A percentile compares a stretch with the other conserved stretches of the same genome.
phyloP scores from a whole-genome alignment of 1,284 basidiomycete species.

The Clitocybe nebularis region DNA sequence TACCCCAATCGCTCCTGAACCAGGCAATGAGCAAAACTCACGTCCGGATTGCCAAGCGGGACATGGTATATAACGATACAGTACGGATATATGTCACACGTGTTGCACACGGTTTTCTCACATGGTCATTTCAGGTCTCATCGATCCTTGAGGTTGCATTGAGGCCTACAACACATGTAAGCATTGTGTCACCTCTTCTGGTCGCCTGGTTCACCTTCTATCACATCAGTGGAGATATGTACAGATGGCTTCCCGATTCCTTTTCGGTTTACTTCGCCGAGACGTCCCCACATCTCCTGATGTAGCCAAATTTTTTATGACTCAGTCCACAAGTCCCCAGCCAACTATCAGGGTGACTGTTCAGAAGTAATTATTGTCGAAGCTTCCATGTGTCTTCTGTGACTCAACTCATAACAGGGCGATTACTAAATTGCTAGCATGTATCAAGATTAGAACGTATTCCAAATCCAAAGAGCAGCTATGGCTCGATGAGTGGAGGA shows the following conservation, averaged over 20 bases:
- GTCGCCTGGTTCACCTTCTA: constrained; percentile 3
- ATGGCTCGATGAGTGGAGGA: constrained; percentile 77
- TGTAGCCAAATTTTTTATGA: constrained; percentile 67
- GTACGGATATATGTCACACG: constrained; percentile 32
- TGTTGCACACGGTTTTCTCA: constrained; percentile 2
- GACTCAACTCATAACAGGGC: no score
- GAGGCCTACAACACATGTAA: constrained; percentile 67
- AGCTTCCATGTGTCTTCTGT: no score
- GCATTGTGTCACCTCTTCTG: constrained; percentile 21
- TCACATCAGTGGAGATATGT: constrained; percentile 82
- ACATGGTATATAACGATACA: constrained; percentile 43
- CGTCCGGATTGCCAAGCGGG: constrained; percentile 40
- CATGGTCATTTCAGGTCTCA: constrained; percentile 34
- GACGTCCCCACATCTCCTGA: constrained; percentile 67
- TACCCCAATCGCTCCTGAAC: constrained; percentile 41
- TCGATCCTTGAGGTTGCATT: constrained; percentile 68
- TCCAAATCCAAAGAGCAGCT: constrained; percentile 66
- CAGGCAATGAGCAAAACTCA: constrained; percentile 38
- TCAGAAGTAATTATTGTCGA: constrained; percentile 52
- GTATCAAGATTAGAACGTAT: constrained; percentile 85
- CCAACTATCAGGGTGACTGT: constrained; percentile 74
- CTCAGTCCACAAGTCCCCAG: constrained; percentile 74
- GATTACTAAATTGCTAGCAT: constrained; percentile 70
- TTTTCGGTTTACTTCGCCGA: constrained; percentile 72
- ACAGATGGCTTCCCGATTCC: constrained; percentile 73